A percentile compares a stretch with the other conserved stretches of the same genome.
Conservation (phyloP, 768 basidiomycete species). For the Boletus sp. region DNA sequence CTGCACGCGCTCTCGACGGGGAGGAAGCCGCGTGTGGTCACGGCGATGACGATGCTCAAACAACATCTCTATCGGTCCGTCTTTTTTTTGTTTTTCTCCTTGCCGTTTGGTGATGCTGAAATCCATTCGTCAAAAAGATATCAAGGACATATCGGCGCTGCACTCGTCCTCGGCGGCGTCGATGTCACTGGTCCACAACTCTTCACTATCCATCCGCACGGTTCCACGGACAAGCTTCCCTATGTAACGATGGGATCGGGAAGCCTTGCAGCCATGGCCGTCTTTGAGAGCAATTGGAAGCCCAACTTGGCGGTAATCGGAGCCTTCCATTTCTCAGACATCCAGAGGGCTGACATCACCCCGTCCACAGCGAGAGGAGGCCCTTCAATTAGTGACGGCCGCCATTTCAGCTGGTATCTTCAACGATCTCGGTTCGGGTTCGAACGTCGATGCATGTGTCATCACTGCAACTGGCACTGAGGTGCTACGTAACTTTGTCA, state of each 20-base stretch:
- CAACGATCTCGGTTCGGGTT: constrained; percentile 98
- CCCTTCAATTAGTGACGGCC: constrained; percentile 75
- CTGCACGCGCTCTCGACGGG: constrained; percentile 89
- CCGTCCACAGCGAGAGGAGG: constrained; percentile 62
- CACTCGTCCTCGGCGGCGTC: constrained; percentile 95
- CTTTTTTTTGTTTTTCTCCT: neutral
- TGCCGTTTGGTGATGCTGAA: neutral
- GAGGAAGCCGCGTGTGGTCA: constrained; percentile 88
- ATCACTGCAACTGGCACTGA: constrained; percentile 86
- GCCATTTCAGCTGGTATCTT: constrained; percentile 97
- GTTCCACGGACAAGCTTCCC: constrained; percentile 96
- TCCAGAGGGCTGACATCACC: constrained; percentile 4
- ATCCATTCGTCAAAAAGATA: constrained; percentile 47
- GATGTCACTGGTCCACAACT: constrained; percentile 91
- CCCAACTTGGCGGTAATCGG: constrained; percentile 71
- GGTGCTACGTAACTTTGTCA: constrained; percentile 91
- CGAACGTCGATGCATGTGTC: constrained; percentile 97
- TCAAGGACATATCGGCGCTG: constrained; percentile 92
- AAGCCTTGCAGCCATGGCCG: constrained; percentile 95
- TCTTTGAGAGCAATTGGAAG: constrained; percentile 87
- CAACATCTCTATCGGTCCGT: constrained; percentile 88
- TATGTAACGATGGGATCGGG: constrained; percentile 99
- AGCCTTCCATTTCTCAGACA: neutral
- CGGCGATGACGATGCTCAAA: constrained; percentile 99
- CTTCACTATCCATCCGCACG: constrained; percentile 94